phyloP scores from a whole-genome alignment of 2,329 filamentous ascomycete genomes.

The Diaporthe caulivora region DNA sequence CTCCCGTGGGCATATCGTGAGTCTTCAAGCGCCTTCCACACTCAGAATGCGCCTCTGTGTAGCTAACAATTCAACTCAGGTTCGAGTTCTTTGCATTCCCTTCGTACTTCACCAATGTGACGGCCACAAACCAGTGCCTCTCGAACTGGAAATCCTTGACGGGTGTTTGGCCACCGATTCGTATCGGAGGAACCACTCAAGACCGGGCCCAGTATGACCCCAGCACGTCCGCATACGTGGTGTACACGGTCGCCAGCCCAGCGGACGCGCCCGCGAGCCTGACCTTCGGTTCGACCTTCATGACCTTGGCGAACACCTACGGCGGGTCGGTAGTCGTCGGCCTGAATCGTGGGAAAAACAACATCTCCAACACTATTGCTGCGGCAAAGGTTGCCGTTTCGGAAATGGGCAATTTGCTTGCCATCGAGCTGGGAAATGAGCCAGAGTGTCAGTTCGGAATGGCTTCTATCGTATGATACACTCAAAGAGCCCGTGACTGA shows the following conservation, averaged over 20 bases:
- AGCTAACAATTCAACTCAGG: constrained; percentile 44
- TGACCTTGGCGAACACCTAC: constrained; percentile 62
- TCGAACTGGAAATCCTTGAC: constrained; percentile 63
- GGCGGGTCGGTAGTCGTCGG: constrained; percentile 63
- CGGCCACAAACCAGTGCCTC: constrained; percentile 63
- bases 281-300: constrained; percentile 66
- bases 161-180: constrained; percentile 64
- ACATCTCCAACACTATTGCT: constrained; percentile 65
- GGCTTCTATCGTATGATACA: too few species aligned
- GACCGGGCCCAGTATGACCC: constrained; percentile 66
- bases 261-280: constrained; percentile 61
- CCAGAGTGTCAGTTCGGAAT: constrained; percentile 61
- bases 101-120: constrained; percentile 64
- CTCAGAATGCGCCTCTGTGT: too few species aligned
- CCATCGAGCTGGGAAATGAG: constrained; percentile 70
- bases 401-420: constrained; percentile 61
- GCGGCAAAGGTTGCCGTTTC: constrained; percentile 60
- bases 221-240: constrained; percentile 58
- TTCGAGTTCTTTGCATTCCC: constrained; percentile 70
- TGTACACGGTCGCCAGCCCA: constrained; percentile 61
- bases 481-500: neutral
- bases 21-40: neutral
- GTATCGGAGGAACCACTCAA: constrained; percentile 71
- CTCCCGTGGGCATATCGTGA: constrained; percentile 39
- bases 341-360: constrained; percentile 65